phyloP scores from a whole-genome alignment of 2,329 filamentous ascomycete species.

The Leptographium galeiforme region DNA sequence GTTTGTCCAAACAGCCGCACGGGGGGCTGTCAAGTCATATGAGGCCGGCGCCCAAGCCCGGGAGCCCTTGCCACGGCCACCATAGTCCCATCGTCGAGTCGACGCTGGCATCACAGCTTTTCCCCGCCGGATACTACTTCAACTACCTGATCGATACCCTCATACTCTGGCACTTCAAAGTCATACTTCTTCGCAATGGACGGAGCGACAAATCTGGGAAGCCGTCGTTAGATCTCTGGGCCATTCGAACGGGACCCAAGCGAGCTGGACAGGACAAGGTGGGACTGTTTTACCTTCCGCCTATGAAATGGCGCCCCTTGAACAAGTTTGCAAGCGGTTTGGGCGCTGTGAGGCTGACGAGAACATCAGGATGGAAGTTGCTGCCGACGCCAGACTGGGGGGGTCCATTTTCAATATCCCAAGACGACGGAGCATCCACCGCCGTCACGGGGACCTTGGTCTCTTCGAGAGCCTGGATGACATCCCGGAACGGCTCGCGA shows the following conservation, averaged over 20 bases:
- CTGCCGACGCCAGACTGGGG: conserved; percentile 64
- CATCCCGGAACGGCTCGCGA: conserved; percentile 75
- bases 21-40: conserved; percentile 43
- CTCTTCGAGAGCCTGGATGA: conserved; percentile 65
- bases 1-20: conserved; percentile 45
- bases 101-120: conserved; percentile 31
- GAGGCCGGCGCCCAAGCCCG: conserved; percentile 11
- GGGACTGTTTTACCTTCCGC: conserved; percentile 50
- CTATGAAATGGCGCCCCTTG: conserved; percentile 78
- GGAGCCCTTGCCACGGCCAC: background rate
- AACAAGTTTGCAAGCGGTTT: conserved; percentile 83
- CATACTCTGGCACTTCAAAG: conserved; percentile 69
- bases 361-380: conserved; percentile 62
- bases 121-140: conserved; percentile 47
- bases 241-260: background rate
- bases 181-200: conserved; percentile 74
- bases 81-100: no score
- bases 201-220: conserved; percentile 59
- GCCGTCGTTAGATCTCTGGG: background rate
- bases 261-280: background rate
- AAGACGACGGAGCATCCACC: conserved; percentile 87
- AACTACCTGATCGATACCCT: conserved; percentile 78
- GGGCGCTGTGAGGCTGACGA: conserved; percentile 84
- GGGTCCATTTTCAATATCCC: conserved; percentile 82
- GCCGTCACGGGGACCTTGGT: conserved; percentile 67